Conservation (phyloP, 257 asterid species). For the Solanum arcanum region DNA sequence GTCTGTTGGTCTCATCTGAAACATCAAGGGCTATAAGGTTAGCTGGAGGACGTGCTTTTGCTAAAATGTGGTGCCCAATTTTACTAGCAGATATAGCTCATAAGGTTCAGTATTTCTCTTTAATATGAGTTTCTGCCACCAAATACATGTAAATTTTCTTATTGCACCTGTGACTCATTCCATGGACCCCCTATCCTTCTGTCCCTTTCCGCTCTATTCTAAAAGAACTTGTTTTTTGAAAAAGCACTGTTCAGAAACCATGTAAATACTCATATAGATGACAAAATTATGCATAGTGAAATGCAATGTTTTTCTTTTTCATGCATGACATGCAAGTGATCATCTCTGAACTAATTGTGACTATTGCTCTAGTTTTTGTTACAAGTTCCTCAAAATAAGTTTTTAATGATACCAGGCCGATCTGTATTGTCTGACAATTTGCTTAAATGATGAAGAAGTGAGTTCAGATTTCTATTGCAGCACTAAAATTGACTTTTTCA, state of each 20-base stretch:
- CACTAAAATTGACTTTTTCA: constrained; percentile 1
- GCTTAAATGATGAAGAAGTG: not conserved
- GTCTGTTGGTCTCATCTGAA: constrained; percentile 31
- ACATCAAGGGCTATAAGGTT: constrained; percentile 38
- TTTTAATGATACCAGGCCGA: not conserved
- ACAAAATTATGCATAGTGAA: not conserved
- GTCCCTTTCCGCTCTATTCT: not conserved
- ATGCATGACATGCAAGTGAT: not conserved
- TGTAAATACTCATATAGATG: not conserved
- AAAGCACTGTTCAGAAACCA: not conserved
- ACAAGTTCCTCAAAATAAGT: not conserved
- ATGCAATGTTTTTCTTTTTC: not conserved
- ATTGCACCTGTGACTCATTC: not conserved
- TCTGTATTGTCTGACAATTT: not conserved
- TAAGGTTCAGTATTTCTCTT: constrained; percentile 45
- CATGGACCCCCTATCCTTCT: not conserved
- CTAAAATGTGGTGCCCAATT: constrained; percentile 45
- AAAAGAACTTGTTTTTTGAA: not conserved
- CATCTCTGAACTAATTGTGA: not conserved
- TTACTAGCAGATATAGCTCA: constrained; percentile 57
- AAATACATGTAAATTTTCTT: not conserved
- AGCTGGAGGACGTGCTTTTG: constrained; percentile 52
- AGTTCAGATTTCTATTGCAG: constrained; percentile 3
- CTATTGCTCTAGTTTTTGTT: not conserved
- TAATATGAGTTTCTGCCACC: not conserved